Percentiles rank a stretch among this genome's conserved stretches.
Evolutionary conservation across 176 grass and related monocot genomes (phyloP).

Genomic region (Thinopyrum elongatum): DNA sequence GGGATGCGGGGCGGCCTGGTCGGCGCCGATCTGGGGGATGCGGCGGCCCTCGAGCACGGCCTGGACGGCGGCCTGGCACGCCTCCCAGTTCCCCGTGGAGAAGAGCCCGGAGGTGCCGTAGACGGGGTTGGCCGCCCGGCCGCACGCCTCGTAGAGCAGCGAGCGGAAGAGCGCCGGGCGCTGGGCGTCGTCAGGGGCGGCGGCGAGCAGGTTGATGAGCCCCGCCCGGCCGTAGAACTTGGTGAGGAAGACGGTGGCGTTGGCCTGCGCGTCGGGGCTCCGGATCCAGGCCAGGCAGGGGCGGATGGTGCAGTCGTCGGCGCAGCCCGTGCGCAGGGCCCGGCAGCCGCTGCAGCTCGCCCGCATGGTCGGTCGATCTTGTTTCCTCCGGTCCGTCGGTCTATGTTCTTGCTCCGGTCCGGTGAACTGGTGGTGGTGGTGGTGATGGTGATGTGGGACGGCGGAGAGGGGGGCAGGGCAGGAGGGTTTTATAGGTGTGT

Average conservation of each 20-base stretch:
- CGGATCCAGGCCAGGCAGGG: conserved; percentile 69
- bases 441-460: no score
- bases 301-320: conserved; percentile 57
- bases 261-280: conserved; percentile 56
- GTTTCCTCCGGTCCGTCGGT: not conserved
- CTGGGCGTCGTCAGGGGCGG: conserved; percentile 28
- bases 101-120: conserved; percentile 59
- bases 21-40: conserved; percentile 33
- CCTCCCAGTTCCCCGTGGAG: conserved; percentile 50
- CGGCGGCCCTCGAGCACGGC: conserved; percentile 55
- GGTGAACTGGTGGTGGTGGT: no score
- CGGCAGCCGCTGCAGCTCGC: conserved; percentile 73
- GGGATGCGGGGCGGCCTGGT: conserved; percentile 19
- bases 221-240: conserved; percentile 83
- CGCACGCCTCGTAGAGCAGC: conserved; percentile 56
- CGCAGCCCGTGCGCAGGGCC: conserved; percentile 61
- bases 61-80: conserved; percentile 59
- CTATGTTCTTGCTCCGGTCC: no score
- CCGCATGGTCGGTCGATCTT: conserved; percentile 21
- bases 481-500: conserved; percentile 15
- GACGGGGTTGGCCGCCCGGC: conserved; percentile 58
- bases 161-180: conserved; percentile 48
- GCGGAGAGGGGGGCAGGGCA: no score
- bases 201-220: conserved; percentile 64
- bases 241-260: conserved; percentile 76